A percentile compares a stretch with the other conserved stretches of the same genome.
These are phyloP conservation scores for Pyricularia grisea DNA, from an alignment of 2,329 filamentous ascomycete genomes.

Conservation along the genomic window DNA sequence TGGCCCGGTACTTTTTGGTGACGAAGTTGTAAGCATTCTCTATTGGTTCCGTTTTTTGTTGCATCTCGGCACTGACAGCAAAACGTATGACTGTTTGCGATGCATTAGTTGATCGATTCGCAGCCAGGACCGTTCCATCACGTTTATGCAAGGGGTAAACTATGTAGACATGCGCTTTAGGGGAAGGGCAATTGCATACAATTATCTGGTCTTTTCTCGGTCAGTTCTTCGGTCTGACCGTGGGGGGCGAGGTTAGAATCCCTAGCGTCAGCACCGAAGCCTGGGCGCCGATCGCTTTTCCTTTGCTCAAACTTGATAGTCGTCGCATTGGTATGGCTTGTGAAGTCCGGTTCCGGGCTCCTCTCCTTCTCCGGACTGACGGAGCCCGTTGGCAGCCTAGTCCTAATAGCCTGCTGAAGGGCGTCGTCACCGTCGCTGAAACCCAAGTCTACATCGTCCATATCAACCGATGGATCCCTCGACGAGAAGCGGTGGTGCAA, in stretches of 20 bases:
- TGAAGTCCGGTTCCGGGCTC: conserved; percentile 35
- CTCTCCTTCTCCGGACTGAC: conserved; percentile 43
- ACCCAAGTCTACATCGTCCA: conserved; percentile 6
- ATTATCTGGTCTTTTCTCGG: conserved; percentile 26
- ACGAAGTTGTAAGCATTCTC: conserved; percentile 61
- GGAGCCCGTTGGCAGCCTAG: conserved; percentile 45
- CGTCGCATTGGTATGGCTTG: conserved; percentile 21
- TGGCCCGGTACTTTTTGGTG: conserved; percentile 45
- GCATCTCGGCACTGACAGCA: conserved; percentile 76
- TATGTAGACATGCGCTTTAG: conserved; percentile 11
- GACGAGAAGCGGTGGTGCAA: conserved; percentile 13
- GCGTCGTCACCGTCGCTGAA: conserved; percentile 24
- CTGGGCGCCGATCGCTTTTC: conserved; percentile 11
- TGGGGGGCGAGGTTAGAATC: neutral
- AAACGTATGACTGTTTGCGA: conserved; percentile 66
- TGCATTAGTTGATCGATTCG: neutral
- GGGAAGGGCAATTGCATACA: conserved; percentile 28
- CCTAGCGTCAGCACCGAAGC: conserved; percentile 7
- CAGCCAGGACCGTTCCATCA: no score
- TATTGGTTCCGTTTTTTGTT: conserved; percentile 77
- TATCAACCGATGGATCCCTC: conserved; percentile 11
- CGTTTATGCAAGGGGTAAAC: no score
- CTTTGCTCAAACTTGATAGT: conserved; percentile 22
- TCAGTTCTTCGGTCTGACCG: neutral
- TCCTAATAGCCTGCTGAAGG: conserved; percentile 42